Evolutionary conservation across 306 rosid genomes (phyloP).

Genomic region (Vigna radiata): DNA sequence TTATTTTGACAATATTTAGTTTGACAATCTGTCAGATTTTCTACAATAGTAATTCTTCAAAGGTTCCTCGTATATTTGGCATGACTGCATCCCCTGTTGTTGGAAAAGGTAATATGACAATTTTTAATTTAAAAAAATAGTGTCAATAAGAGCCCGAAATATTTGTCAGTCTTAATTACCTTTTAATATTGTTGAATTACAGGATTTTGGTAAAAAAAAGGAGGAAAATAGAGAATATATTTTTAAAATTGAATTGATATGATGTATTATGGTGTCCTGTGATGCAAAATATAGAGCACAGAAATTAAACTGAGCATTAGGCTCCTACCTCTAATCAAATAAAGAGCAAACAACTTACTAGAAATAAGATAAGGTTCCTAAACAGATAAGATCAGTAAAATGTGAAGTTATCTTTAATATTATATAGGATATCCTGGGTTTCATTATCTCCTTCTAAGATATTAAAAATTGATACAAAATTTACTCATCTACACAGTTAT

Average conservation of each 20-base stretch:
- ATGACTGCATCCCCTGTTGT: slow-evolving; percentile 99
- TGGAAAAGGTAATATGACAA: slow-evolving; percentile 75
- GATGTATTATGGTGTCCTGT: slow-evolving; percentile 3
- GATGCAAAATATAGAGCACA: neutral
- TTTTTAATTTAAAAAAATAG: slow-evolving; percentile 25
- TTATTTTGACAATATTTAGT: slow-evolving; percentile 33
- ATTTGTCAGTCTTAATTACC: slow-evolving; percentile 8
- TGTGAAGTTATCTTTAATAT: neutral
- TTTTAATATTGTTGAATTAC: slow-evolving; percentile 21
- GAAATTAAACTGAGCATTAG: neutral
- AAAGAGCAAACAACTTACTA: neutral
- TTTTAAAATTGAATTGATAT: slow-evolving; percentile 5
- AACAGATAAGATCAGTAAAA: neutral
- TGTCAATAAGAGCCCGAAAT: neutral
- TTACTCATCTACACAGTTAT: too few species aligned
- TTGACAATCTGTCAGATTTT: slow-evolving; percentile 59
- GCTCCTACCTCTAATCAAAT: neutral
- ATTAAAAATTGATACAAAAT: too few species aligned
- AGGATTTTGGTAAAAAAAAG: neutral
- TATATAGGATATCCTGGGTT: neutral
- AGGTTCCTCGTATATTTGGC: slow-evolving; percentile 91
- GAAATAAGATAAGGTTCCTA: neutral
- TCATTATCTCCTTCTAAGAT: neutral
- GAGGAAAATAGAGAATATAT: slow-evolving; percentile 2
- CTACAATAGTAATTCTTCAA: slow-evolving; percentile 53